Conservation (phyloP, 1,284 basidiomycete genomes). For the Meripilus lineatus region DNA sequence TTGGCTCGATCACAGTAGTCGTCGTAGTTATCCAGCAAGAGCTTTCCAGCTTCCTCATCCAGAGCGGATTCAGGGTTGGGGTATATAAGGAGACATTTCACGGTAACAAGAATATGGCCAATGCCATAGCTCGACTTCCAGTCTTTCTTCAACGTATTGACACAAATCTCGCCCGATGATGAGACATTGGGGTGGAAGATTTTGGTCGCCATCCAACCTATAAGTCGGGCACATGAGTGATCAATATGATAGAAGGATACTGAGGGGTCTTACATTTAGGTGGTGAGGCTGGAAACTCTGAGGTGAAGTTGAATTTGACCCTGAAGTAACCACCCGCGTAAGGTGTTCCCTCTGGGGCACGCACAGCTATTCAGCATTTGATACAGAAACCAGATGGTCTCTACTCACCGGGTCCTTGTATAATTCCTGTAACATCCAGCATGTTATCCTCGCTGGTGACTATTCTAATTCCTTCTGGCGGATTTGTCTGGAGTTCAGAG, state of each 20-base stretch:
- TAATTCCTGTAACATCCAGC: slow-evolving; percentile 76
- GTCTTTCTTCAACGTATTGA: slow-evolving; percentile 95
- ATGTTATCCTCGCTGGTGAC: slow-evolving; percentile 81
- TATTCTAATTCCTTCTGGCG: slow-evolving; percentile 86
- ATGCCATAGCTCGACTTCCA: slow-evolving; percentile 94
- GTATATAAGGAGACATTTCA: slow-evolving; percentile 93
- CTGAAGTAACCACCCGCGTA: slow-evolving; percentile 90
- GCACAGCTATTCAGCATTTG: neutral
- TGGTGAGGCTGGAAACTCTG: slow-evolving; percentile 87
- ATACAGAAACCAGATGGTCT: neutral
- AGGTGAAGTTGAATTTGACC: slow-evolving; percentile 82
- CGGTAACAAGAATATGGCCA: slow-evolving; percentile 83
- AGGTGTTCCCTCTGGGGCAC: slow-evolving; percentile 74
- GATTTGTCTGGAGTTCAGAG: slow-evolving; percentile 68
- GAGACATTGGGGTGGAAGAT: slow-evolving; percentile 98
- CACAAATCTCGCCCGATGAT: slow-evolving; percentile 87
- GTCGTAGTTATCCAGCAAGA: slow-evolving; percentile 85
- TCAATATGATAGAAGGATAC: slow-evolving; percentile 4
- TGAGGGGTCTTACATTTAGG: slow-evolving; percentile 72
- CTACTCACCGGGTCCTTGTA: slow-evolving; percentile 70
- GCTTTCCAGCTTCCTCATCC: slow-evolving; percentile 91
- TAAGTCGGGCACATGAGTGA: slow-evolving; percentile 1
- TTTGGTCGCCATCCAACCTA: slow-evolving; percentile 87
- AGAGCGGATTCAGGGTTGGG: slow-evolving; percentile 95
- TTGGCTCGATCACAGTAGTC: slow-evolving; percentile 79